These are phyloP conservation scores for Trypanosoma theileri DNA, from an alignment of 208 protist genomes.

Conservation along the genomic window DNA sequence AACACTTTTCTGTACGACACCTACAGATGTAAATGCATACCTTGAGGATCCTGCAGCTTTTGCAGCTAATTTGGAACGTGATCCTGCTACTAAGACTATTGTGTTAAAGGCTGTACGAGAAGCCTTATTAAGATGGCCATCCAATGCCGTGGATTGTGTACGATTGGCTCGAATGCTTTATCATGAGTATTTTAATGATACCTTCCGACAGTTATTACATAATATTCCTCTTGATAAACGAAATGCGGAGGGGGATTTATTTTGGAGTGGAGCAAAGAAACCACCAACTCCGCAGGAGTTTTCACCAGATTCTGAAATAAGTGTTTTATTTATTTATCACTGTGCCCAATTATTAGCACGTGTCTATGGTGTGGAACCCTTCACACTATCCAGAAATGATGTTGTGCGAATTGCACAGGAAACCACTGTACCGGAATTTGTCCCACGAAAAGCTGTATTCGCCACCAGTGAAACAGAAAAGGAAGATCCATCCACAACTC, in stretches of 20 bases:
- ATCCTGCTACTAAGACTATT: conserved; percentile 62
- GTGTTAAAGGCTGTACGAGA: conserved; percentile 75
- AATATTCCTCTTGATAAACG: conserved; percentile 97
- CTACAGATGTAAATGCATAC: conserved; percentile 88
- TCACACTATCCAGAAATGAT: conserved; percentile 41
- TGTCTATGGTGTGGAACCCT: conserved; percentile 56
- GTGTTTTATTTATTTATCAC: conserved; percentile 85
- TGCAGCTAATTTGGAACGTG: conserved; percentile 50
- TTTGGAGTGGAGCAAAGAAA: conserved; percentile 93
- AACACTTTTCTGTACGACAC: conserved; percentile 73
- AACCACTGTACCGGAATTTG: conserved; percentile 54
- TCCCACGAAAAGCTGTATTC: conserved; percentile 68
- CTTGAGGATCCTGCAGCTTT: conserved; percentile 69
- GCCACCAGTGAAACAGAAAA: conserved; percentile 79
- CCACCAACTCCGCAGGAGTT: conserved; percentile 84
- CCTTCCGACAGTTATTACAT: conserved; percentile 96
- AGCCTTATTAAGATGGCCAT: conserved; percentile 76
- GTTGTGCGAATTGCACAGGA: conserved; percentile 44
- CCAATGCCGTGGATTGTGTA: conserved; percentile 94
- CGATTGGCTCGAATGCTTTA: conserved; percentile 93
- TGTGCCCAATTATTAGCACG: conserved; percentile 66
- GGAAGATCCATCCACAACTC: conserved; percentile 15
- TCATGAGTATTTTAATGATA: conserved; percentile 95
- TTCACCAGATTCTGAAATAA: conserved; percentile 33
- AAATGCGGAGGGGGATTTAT: conserved; percentile 87